Evolutionary conservation across 2,329 filamentous ascomycete species (phyloP), one percentile per base, ranked within the genome.

Genomic region (Pseudocercospora eumusae): DNA sequence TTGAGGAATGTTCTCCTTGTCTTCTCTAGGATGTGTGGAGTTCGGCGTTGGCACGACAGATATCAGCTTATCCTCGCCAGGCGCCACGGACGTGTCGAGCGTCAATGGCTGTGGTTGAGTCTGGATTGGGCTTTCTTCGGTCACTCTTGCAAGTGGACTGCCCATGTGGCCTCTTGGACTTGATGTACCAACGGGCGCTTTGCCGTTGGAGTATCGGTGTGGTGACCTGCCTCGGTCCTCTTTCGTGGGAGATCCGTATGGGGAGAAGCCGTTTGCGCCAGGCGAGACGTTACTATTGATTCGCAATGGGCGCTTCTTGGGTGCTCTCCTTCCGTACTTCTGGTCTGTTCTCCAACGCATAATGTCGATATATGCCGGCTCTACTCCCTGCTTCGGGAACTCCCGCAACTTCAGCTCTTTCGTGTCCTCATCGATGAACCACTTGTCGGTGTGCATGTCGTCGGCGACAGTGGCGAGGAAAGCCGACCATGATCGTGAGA

Each of bases 311-410:
- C 79, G 80, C 67, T 79, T 83, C 55, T 81, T 81, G 2, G 70
- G 68, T 33, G 75, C 76, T 68, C 81, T 82, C 59, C 86, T 81
- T 53, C 93, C 93, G 75, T 95, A 90, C 80, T 96, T 98, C 76
- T 98, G 93, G 75, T 99, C 95, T 79, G 90, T 88, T 74, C 95
- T 88, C 92, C 95, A 98, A 69, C 95, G 86, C 70, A 99, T 81
- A 73, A 99, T 96, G 74, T 96, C 93, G 73, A 99, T 88, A 77
- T 98, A 99, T 25, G 88, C 84, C 20, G 95, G 95, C 77, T 98
- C 93, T 59, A 97, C 91, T 59, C 91, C 91, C 68, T 89, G 86
- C 57, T 88, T 85, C 82, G 91, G 95, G 82, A 98, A 98, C 75
- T 96, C 92, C 70, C 90, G 87, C 71, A 99, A 81, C 79, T 96